Evolutionary conservation across 768 basidiomycete genomes (phyloP).

Genomic region (Exidia glandulosa): DNA sequence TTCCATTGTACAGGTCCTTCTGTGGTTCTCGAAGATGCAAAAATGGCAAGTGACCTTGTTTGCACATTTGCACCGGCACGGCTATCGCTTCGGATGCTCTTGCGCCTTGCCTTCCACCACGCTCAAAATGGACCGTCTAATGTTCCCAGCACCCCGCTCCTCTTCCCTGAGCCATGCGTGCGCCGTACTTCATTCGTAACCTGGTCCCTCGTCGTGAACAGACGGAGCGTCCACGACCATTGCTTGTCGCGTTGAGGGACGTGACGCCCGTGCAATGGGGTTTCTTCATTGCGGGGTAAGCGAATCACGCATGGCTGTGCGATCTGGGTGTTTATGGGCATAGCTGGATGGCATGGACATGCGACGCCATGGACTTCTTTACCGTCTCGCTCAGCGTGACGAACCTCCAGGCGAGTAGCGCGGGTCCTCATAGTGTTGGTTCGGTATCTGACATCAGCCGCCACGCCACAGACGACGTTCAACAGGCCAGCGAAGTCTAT

Average conservation of each 20-base stretch:
- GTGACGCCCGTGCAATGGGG: conserved; percentile 46
- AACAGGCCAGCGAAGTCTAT: conserved; percentile 29
- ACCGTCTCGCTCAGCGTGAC: conserved; percentile 33
- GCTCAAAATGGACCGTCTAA: no score
- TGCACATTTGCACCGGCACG: no score
- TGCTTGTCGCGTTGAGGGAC: conserved; percentile 31
- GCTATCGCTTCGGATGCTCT: no score
- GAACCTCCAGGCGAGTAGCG: conserved; percentile 12
- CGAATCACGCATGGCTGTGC: conserved; percentile 4
- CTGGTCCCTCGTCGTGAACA: conserved; percentile 39
- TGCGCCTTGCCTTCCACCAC: no score
- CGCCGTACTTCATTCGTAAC: conserved; percentile 15
- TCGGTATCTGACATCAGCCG: background rate
- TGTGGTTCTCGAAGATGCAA: no score
- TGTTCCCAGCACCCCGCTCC: no score
- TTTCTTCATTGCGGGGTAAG: conserved; percentile 41
- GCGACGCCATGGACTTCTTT: conserved; percentile 83
- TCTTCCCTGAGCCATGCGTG: background rate
- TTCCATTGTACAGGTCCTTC: no score
- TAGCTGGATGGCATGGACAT: conserved; percentile 80
- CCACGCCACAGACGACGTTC: background rate
- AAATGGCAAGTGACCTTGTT: no score
- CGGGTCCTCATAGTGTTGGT: background rate
- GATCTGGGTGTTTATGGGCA: conserved; percentile 11
- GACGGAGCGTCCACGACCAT: conserved; percentile 23